Base-by-base conservation (phyloP, 1,284 basidiomycete genomes). In the Tylopilus sp. region DNA sequence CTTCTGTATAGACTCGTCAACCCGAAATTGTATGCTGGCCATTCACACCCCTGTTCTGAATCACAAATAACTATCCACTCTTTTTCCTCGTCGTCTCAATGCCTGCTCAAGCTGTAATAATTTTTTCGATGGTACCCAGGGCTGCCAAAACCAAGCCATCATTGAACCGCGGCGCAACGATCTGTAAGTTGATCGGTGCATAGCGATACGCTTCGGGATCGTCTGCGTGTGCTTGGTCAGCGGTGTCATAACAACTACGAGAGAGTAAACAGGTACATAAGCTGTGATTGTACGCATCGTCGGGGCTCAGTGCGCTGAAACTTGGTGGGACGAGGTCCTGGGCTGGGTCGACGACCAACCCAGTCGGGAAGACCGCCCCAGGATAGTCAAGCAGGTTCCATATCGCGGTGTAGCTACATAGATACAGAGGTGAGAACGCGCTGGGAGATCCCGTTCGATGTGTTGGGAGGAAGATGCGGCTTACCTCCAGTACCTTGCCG, bases 401-500 rank as follows among this genome's bases (percentile, higher is more conserved):
- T 10, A 78, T 67, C 12, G 70, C 70, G 2, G 70, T 66, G 19
- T 74, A 76, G 2, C 72, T 73, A n/a, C n/a, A n/a, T n/a, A n/a
- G n/a, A n/a, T n/a, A n/a, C n/a, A n/a, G n/a, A n/a, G n/a, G n/a
- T n/a, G n/a, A n/a, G n/a, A n/a, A n/a, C n/a, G n/a, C n/a, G n/a
- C n/a, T n/a, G n/a, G n/a, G n/a, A n/a, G n/a, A n/a, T n/a, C n/a
- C n/a, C n/a, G n/a, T n/a, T n/a, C n/a, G n/a, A n/a, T n/a, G n/a
- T n/a, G n/a, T n/a, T n/a, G n/a, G n/a, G 33, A n/a, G n/a, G n/a
- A n/a, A n/a, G n/a, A n/a, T n/a, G n/a, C n/a, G n/a, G n/a, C 75
- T 69, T 61, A 78, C 79, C 70, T 74, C 78, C 77, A 80, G 49
- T 81, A 80, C 52, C 67, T 74, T 13, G 74, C 66, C 0, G 79